A percentile compares a stretch with the other conserved stretches of the same genome.
Conservation (phyloP, 106 monocot genomes). For the Dactylorhiza incarnata region DNA sequence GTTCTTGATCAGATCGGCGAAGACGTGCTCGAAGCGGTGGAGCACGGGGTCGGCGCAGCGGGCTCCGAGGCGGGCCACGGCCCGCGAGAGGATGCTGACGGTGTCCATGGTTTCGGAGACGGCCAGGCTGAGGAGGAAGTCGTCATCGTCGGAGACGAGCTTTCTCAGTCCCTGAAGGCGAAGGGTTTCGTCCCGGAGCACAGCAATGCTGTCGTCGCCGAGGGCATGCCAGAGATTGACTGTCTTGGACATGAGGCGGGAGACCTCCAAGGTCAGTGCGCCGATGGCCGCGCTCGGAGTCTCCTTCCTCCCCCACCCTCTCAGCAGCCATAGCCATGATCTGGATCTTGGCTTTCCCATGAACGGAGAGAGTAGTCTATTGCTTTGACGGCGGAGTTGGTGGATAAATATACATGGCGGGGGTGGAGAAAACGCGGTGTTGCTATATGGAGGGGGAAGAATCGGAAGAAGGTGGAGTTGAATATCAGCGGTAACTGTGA, state of each 20-base stretch:
- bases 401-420: no score
- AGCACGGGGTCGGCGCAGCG: conserved; percentile 51
- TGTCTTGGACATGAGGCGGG: conserved; percentile 42
- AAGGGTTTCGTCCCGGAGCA: conserved; percentile 29
- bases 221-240: conserved; percentile 58
- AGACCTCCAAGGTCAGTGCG: conserved; percentile 58
- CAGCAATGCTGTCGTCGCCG: conserved; percentile 20
- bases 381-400: neutral
- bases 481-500: no score
- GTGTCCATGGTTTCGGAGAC: conserved; percentile 48
- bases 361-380: neutral
- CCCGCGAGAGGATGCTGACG: conserved; percentile 22
- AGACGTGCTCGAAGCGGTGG: conserved; percentile 29
- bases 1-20: conserved; percentile 27
- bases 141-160: conserved; percentile 59
- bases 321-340: conserved; percentile 13
- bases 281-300: conserved; percentile 16
- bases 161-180: conserved; percentile 43
- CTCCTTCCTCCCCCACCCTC: neutral
- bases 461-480: no score
- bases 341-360: conserved; percentile 36
- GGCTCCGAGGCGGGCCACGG: conserved; percentile 36
- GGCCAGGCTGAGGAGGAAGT: conserved; percentile 41
- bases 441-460: no score
- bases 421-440: no score